Base-by-base conservation (phyloP, 1,284 basidiomycete genomes). In the Papiliotrema laurentii region DNA sequence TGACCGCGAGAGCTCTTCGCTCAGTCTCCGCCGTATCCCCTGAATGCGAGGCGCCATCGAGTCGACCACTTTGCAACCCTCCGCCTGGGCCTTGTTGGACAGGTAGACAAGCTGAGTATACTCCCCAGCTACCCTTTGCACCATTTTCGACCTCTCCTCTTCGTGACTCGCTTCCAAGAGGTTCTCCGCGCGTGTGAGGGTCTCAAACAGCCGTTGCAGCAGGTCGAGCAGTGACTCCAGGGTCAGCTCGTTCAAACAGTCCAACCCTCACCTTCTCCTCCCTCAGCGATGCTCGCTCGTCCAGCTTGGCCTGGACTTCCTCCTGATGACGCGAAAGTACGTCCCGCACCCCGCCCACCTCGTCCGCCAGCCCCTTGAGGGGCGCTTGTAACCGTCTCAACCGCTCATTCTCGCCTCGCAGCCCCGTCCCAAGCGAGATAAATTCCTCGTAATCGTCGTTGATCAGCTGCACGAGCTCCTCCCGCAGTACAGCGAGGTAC, bases 381-480 rank as follows among this genome's bases (percentile, higher is more conserved):
- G 90, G 90, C 30, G 69, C 68, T 61, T 83, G 81, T 47, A 94
- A 69, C 46, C 79, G 76, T 54, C 81, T 79, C 60, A 93, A 68
- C 53, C 87, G 78, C 40, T 78, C 77, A 2, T 87, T 88, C 71
- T 96, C 91, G 27, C 86, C 89, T 53, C 83, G 79, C 56, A 96
- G 69, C 59, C 92, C 89, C 2, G 87, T 92, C 56, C 92, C 93
- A 22, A 98, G 78, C 59, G 87, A 90, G 58, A 98, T 96, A 71
- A 97, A 97, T 38, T 92, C 92, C 70, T 92, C 91, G 71, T 97
- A 97, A 74, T 97, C 93, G 64, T 92, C 86, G 70, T 98, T 97
- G 72, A 98, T 97, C 66, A 97, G 83, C 64, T 84, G 84, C 26
- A 97, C 89, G 26, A 98, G 81, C 68, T 96, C 91, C 67, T 92